These are phyloP conservation scores for Epichloe festucae DNA, from an alignment of 2,329 filamentous ascomycete species.

Conservation along the genomic window DNA sequence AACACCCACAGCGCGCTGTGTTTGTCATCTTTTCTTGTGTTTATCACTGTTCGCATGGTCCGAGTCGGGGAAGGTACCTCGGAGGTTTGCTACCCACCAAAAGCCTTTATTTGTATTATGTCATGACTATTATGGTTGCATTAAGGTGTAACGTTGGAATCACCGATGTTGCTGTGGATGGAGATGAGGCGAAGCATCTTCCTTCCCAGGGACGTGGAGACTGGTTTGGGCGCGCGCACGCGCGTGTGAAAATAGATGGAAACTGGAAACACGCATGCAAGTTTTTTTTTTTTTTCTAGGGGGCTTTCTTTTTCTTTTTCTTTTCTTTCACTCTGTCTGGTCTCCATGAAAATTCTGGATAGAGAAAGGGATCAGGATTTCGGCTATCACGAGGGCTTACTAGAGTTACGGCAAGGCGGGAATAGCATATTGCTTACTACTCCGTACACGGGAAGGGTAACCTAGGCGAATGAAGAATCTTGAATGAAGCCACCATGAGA, in stretches of 20 bases:
- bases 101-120: constrained; percentile 3
- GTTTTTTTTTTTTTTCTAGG: background rate
- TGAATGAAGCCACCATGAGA: background rate
- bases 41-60: background rate
- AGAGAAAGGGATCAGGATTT: background rate
- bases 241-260: constrained; percentile 4
- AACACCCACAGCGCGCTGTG: background rate
- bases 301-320: too few species aligned
- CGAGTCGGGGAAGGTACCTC: background rate
- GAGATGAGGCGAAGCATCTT: too few species aligned
- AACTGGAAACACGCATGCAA: background rate
- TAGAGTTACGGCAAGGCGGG: background rate
- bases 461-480: background rate
- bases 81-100: background rate
- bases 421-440: background rate
- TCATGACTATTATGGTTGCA: constrained; percentile 11
- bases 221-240: background rate
- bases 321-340: background rate
- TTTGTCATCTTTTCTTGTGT: background rate
- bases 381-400: background rate
- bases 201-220: too few species aligned
- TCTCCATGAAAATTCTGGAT: constrained; percentile 3
- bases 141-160: constrained; percentile 1
- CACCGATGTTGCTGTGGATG: constrained; percentile 1
- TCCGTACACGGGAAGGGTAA: background rate